Base-by-base conservation (phyloP, 257 asterid genomes). In the Haberlea rhodopensis region DNA sequence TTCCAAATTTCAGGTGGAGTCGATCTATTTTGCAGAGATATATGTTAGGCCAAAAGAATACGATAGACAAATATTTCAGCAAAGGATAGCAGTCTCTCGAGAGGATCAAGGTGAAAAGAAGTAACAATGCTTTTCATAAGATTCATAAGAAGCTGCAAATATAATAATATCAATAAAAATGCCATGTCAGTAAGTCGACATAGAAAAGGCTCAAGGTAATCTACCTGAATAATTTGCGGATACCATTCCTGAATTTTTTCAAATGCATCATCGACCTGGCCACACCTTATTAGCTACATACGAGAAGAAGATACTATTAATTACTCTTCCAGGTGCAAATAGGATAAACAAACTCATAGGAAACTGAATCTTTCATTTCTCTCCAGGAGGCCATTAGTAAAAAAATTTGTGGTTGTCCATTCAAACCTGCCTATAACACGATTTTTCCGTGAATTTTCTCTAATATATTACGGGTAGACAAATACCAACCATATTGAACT, bases 161-260 rank as follows among this genome's bases (percentile, higher is more conserved):
- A 45, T 20, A 62, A n/a, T n/a, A n/a, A 56, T 37, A 54, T 53
- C 56, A 56, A 60, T 60, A 25, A 10, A 37, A 8, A 59, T 29
- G 60, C 49, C 22, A 46, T 16, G 25, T 11, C 20, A 61, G 21
- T n/a, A n/a, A n/a, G n/a, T n/a, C n/a, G n/a, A n/a, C n/a, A 16
- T 49, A 61, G 37, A 53, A 65, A 57, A 53, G 57, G 22, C 58
- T 56, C 6, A 13, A 56, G 55, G 65, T 56, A 11, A 68, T 62
- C 63, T 67, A 94, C 99, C 97, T 90, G 84, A 66, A 94, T 75
- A 75, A 87, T 80, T 79, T 81, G 86, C 57, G 96, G 97, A 76
- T 86, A 94, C 84, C 83, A 84, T 9, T 75, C 75, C 20, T 46
- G 72, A 62, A 94, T 95, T 63, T 81, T 78, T 25, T 72, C 62